phyloP scores from a whole-genome alignment of 257 asterid species.

The Euphrasia confusa region DNA sequence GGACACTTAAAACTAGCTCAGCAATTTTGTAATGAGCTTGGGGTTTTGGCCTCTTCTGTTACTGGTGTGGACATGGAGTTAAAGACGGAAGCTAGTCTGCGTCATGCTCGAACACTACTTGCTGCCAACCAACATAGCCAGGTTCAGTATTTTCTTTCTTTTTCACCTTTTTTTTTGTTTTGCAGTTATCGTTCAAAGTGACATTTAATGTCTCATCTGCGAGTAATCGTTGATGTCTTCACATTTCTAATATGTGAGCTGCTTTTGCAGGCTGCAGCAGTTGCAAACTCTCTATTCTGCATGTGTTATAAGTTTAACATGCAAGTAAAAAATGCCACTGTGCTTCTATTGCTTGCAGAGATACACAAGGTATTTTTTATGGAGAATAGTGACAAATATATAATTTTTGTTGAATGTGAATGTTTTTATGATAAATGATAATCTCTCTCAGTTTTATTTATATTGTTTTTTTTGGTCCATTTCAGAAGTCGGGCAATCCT shows the following conservation, averaged over 20 bases:
- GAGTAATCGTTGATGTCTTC: slow-evolving; percentile 3
- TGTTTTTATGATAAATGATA: not conserved
- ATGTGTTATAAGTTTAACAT: slow-evolving; percentile 70
- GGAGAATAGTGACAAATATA: too few species aligned
- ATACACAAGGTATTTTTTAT: slow-evolving; percentile 70
- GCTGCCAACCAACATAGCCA: slow-evolving; percentile 85
- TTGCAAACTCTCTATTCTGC: slow-evolving; percentile 77
- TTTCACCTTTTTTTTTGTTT: not conserved
- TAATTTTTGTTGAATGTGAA: too few species aligned
- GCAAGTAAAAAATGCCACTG: slow-evolving; percentile 88
- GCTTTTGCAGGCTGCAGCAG: slow-evolving; percentile 79
- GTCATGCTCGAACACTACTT: slow-evolving; percentile 89
- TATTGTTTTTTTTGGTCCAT: slow-evolving; percentile 13
- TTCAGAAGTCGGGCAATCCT: slow-evolving; percentile 85
- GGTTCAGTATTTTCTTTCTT: slow-evolving; percentile 33
- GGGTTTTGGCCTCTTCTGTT: slow-evolving; percentile 82
- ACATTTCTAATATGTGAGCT: slow-evolving; percentile 19
- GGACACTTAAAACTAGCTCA: slow-evolving; percentile 83
- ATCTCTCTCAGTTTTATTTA: not conserved
- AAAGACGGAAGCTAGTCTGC: slow-evolving; percentile 78
- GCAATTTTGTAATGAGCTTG: slow-evolving; percentile 72
- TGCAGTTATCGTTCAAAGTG: not conserved
- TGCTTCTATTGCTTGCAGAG: slow-evolving; percentile 95
- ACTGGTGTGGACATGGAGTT: slow-evolving; percentile 94
- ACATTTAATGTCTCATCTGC: not conserved